Base-by-base conservation (phyloP, 2,329 filamentous ascomycete genomes). In the Westerdykella aurantiaca region DNA sequence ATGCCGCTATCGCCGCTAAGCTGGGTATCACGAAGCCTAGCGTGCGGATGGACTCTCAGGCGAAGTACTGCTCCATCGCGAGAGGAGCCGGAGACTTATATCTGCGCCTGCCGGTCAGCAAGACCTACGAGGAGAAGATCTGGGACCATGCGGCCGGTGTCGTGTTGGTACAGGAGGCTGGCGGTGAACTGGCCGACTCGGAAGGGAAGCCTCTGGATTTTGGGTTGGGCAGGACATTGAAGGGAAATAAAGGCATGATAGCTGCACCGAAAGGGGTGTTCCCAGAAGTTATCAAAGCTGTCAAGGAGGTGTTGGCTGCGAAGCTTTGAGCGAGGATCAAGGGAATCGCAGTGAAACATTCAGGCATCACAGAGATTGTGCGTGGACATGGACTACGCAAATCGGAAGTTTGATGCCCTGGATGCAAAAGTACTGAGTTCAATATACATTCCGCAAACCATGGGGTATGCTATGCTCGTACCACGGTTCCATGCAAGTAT, bases 61-160 rank as follows among this genome's bases (percentile, higher is more conserved):
- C 93, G 57, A 98, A 98, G 72, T 98, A 98, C 71, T 91, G 85
- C 49, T 93, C 87, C 31, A 95, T 98, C 64, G 93, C 93, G 31
- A 79, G 93, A 50, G 93, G 93, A 37, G 89, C 90, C 5, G 93
- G 90, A 39, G 93, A 98, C 63, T 83, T 98, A 53, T 98, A 98
- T 71, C 78, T 98, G 45, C 81, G 94, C 42, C 73, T 98, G 46
- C 93, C 93, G 3, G 85, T 88, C 22, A 86, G 81, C 65, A 85
- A 84, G 56, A 83, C 85, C 42, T 98, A 98, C 72, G 82, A 95
- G 67, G 93, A 98, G 77, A 98, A 98, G 80, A 98, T 98, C 56
- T 98, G 93, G 93, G 93, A 98, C 65, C 93, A 98, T 68, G 93
- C 93, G 14, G 93, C 91, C 11, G 93, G 93, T 34, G 90, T 95